Base-by-base conservation (phyloP, 495 filamentous ascomycete species). In the Penicillium riverlandense region DNA sequence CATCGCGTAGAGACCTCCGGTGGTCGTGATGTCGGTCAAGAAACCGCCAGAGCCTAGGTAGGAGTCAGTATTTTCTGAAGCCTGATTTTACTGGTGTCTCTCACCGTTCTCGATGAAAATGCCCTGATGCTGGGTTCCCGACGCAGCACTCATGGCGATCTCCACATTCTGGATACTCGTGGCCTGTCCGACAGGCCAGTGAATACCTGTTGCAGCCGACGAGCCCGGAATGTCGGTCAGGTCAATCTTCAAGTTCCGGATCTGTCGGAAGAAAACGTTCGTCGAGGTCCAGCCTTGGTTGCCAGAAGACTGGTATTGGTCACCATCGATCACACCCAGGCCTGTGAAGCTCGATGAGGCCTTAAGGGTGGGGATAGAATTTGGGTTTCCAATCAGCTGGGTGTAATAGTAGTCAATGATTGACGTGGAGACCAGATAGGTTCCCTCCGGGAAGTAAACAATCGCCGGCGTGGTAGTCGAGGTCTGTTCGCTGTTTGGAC, bases 161-260 rank as follows among this genome's bases (percentile, higher is more conserved):
- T 79, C 68, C 28, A 90, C 70, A 58, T 92, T 92, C 56, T 90
- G 85, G 30, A 89, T 67, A 53, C 81, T 86, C 7, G 84, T 84
- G 4, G 84, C 83, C 52, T 90, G 78, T 7, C 69, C 71, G 40
- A 72, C 85, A 0, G 84, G 84, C 87, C 87, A 92, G 53, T 91
- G 86, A 41, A 92, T 83, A 32, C 84, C 85, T 30, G 69, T 74
- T 1, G 77, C 75, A 7, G 69, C 70, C 2, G 63, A 60, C 7
- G 53, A 72, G 0, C 61, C 72, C 1, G 80, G 71, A 32, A 90
- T 76, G 29, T 52, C 64, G 5, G 83, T 90, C 36, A 79, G 76
- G 54, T 92, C 87, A 27, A 92, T 66, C 44, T 88, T 72, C 40
- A 92, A 75, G 53, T 92, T 92, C 29, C 85, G 72, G 40, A 92